Conservation (phyloP, 352 stramenopile genomes). For the Globisporangium sylvaticum region DNA sequence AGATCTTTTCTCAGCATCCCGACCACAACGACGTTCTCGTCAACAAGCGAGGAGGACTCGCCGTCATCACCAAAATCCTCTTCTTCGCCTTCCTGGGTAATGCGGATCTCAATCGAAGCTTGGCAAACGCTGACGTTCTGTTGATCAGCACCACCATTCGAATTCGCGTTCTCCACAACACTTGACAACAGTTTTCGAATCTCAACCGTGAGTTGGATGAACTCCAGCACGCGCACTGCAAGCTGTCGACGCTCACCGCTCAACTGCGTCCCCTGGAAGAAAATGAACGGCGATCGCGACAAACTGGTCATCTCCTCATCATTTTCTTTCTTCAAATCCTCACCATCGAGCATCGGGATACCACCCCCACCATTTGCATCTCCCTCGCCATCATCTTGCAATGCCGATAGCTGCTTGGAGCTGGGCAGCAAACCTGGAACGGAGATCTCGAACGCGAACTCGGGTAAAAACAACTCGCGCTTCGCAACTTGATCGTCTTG, state of each 20-base stretch:
- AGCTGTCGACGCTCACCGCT: neutral
- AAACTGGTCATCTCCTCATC: neutral
- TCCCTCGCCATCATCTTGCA: neutral
- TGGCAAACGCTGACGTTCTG: neutral
- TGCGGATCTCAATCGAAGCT: conserved; percentile 22
- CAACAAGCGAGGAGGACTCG: conserved; percentile 10
- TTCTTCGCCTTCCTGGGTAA: conserved; percentile 32
- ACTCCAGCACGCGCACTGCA: conserved; percentile 14
- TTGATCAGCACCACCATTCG: neutral
- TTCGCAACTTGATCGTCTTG: neutral
- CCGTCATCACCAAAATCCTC: neutral
- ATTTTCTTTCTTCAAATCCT: neutral
- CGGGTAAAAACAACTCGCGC: conserved; percentile 28
- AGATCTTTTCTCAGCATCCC: conserved; percentile 32
- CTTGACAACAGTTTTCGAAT: neutral
- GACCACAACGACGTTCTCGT: conserved; percentile 33
- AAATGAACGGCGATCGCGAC: conserved; percentile 13
- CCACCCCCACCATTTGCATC: neutral
- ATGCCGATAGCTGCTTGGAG: neutral
- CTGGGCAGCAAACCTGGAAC: neutral
- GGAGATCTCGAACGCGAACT: conserved; percentile 31
- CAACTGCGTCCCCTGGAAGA: conserved; percentile 12
- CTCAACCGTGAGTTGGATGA: conserved; percentile 7
- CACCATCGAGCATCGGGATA: conserved; percentile 8
- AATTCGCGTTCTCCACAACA: neutral